Conservation (phyloP, 2,329 filamentous ascomycete species). For the Sclerotiophoma versabilis region DNA sequence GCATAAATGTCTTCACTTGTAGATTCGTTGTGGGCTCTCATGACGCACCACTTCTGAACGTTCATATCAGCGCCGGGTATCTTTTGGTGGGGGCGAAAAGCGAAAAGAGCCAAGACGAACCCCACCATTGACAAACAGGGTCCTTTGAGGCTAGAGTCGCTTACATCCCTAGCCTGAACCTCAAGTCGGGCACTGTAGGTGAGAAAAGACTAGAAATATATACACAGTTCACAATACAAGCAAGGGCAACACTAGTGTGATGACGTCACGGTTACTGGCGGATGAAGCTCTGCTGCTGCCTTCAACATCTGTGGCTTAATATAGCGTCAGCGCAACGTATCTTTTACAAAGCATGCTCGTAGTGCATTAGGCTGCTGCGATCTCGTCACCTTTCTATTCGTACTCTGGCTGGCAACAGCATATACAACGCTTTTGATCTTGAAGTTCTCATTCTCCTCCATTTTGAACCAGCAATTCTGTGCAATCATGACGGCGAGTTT, state of each 20-base stretch:
- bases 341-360: neutral
- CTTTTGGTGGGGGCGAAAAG: no score
- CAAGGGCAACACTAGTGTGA: no score
- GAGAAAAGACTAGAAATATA: no score
- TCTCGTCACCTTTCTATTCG: neutral
- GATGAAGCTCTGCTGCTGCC: constrained; percentile 3
- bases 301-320: neutral
- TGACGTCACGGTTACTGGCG: constrained; percentile 6
- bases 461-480: no score
- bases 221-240: no score
- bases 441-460: neutral
- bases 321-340: constrained; percentile 3
- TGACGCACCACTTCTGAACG: no score
- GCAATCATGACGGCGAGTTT: neutral
- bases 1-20: neutral
- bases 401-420: neutral
- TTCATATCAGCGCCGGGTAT: no score
- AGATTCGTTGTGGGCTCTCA: neutral
- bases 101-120: no score
- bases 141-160: no score
- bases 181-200: no score
- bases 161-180: no score
- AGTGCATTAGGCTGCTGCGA: neutral
- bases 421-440: neutral
- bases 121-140: no score